A percentile compares a stretch with the other conserved stretches of the same genome.
Conservation (phyloP, 2,329 filamentous ascomycete species). For the Trichoderma cornu-damae region DNA sequence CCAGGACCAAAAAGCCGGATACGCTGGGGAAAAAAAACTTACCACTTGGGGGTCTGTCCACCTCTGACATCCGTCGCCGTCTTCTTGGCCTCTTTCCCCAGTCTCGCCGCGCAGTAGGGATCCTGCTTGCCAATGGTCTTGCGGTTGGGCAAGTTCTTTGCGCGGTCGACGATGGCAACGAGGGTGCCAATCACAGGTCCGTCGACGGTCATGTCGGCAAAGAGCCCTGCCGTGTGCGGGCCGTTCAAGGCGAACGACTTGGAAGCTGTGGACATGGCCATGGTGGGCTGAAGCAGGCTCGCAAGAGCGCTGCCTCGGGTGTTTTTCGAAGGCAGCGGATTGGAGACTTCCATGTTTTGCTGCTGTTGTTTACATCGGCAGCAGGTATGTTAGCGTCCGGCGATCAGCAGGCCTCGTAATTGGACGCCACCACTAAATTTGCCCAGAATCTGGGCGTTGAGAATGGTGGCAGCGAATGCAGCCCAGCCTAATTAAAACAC, state of each 20-base stretch:
- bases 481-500: neutral
- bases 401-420: slow-evolving; percentile 10
- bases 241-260: slow-evolving; percentile 54
- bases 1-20: neutral
- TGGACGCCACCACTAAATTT: slow-evolving; percentile 13
- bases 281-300: slow-evolving; percentile 20
- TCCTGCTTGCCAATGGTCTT: slow-evolving; percentile 99
- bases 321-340: slow-evolving; percentile 3
- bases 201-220: slow-evolving; percentile 87
- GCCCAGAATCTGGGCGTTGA: neutral
- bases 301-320: slow-evolving; percentile 9
- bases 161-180: slow-evolving; percentile 85
- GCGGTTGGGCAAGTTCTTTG: slow-evolving; percentile 93
- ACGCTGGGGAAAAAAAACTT: slow-evolving; percentile 29
- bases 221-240: slow-evolving; percentile 86
- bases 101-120: slow-evolving; percentile 86
- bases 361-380: slow-evolving; percentile 23
- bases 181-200: slow-evolving; percentile 91
- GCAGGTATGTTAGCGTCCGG: slow-evolving; percentile 13
- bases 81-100: slow-evolving; percentile 97
- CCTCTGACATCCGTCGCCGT: slow-evolving; percentile 90
- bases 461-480: neutral
- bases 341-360: slow-evolving; percentile 9
- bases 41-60: slow-evolving; percentile 95
- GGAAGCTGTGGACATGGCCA: slow-evolving; percentile 47